A percentile compares a stretch with the other conserved stretches of the same genome.
These are phyloP conservation scores for Stemphylium lycopersici DNA, from an alignment of 2,329 filamentous ascomycete species.

Conservation along the genomic window DNA sequence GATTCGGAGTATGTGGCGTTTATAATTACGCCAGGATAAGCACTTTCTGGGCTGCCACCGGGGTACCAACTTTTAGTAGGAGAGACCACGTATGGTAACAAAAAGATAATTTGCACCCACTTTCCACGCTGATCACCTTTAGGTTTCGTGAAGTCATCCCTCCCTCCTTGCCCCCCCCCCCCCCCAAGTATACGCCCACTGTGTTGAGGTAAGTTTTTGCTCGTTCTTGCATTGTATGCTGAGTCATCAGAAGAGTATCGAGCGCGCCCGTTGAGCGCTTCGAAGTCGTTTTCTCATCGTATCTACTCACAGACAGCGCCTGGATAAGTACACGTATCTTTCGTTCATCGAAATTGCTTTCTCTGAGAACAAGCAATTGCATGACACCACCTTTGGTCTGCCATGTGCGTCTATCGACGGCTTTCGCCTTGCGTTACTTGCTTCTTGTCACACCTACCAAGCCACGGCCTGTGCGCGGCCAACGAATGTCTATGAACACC, in stretches of 20 bases:
- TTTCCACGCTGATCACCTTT: slow-evolving; percentile 30
- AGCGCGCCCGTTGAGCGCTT: background rate
- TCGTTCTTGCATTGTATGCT: slow-evolving; percentile 12
- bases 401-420: background rate
- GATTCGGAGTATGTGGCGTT: slow-evolving; percentile 16
- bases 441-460: background rate
- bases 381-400: too few species aligned
- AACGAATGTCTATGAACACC: background rate
- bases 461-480: background rate
- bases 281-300: background rate
- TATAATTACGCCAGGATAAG: slow-evolving; percentile 8
- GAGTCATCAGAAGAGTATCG: slow-evolving; percentile 9
- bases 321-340: slow-evolving; percentile 7
- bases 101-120: slow-evolving; percentile 28
- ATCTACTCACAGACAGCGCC: background rate
- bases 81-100: slow-evolving; percentile 26
- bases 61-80: slow-evolving; percentile 6
- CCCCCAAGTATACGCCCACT: background rate
- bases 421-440: background rate
- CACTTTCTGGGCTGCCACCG: slow-evolving; percentile 2
- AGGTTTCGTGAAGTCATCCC: slow-evolving; percentile 23
- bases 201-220: slow-evolving; percentile 18
- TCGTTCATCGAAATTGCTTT: background rate
- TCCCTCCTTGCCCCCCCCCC: background rate
- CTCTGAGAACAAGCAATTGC: background rate